Percentiles rank a stretch among this genome's conserved stretches.
Evolutionary conservation across 345 rosid genomes (phyloP).

Genomic region (Arabidopsis suecica): DNA sequence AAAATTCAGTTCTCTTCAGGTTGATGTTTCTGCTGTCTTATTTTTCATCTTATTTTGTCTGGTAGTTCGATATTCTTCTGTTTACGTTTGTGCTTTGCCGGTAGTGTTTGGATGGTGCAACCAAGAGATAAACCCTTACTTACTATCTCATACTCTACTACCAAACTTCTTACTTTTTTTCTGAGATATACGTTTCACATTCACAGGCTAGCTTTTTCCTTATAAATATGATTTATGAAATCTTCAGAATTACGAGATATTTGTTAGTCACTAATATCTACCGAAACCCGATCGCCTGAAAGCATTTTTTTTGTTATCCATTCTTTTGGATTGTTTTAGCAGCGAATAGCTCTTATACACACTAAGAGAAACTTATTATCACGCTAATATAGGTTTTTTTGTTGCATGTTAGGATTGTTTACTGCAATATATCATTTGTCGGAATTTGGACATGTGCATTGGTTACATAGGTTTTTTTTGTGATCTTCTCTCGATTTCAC

Average conservation of each 20-base stretch:
- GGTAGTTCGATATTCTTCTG: slow-evolving; percentile 7
- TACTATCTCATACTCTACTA: not conserved
- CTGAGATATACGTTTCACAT: not conserved
- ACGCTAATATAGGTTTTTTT: not conserved
- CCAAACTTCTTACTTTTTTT: not conserved
- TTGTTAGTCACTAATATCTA: slow-evolving; percentile 15
- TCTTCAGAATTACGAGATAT: not conserved
- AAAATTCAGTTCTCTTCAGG: slow-evolving; percentile 76
- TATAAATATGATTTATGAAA: not conserved
- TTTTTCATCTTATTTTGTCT: not conserved
- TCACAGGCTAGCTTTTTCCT: not conserved
- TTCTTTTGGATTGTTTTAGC: not conserved
- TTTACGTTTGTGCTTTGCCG: not conserved
- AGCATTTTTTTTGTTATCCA: not conserved
- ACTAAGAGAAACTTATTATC: not conserved
- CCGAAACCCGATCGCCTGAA: not conserved
- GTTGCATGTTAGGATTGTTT: slow-evolving; percentile 1
- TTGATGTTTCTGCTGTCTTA: slow-evolving; percentile 42
- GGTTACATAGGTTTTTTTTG: not conserved
- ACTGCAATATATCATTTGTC: not conserved
- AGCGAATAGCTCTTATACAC: not conserved
- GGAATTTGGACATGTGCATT: not conserved
- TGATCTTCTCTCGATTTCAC: not conserved
- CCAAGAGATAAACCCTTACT: not conserved
- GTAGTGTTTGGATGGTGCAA: not conserved